phyloP scores from a whole-genome alignment of 2,329 filamentous ascomycete species.

The Talaromyces sp. region DNA sequence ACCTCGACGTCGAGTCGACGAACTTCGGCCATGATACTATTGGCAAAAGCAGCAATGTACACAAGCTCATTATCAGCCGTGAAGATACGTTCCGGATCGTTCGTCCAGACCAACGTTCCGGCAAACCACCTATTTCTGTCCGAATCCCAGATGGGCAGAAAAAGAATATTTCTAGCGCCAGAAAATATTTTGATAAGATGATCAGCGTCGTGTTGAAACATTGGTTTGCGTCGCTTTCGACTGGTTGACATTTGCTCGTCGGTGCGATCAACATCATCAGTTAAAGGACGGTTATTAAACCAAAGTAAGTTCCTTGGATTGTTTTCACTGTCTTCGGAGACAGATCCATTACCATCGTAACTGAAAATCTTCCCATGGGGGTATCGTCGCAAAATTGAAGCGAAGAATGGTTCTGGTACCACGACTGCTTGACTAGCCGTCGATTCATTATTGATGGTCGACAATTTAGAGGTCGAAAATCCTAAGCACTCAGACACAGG shows the following conservation, averaged over 20 bases:
- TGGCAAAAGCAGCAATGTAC: conserved; percentile 25
- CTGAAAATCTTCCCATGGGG: conserved; percentile 24
- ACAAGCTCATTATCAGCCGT: conserved; percentile 22
- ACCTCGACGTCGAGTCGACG: conserved; percentile 23
- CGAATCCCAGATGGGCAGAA: conserved; percentile 29
- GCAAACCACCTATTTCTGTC: conserved; percentile 25
- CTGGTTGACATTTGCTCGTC: neutral
- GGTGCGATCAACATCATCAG: too few species aligned
- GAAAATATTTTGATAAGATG: conserved; percentile 19
- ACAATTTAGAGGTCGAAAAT: neutral
- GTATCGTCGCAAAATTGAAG: conserved; percentile 18
- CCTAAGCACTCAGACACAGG: neutral
- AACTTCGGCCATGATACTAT: conserved; percentile 30
- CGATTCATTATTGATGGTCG: neutral
- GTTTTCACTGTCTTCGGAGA: conserved; percentile 17
- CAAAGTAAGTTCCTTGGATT: too few species aligned
- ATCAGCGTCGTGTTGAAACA: conserved; percentile 6
- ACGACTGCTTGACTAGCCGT: conserved; percentile 10
- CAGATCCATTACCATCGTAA: conserved; percentile 16
- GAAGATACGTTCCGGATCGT: conserved; percentile 20
- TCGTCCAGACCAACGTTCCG: conserved; percentile 23
- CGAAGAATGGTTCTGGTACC: conserved; percentile 17
- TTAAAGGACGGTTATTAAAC: too few species aligned
- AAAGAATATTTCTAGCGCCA: conserved; percentile 21
- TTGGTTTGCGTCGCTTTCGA: neutral